A percentile compares a stretch with the other conserved stretches of the same genome.
phyloP scores from a whole-genome alignment of 2,329 filamentous ascomycete genomes.

The Ophiocordyceps camponoti-leonardi region DNA sequence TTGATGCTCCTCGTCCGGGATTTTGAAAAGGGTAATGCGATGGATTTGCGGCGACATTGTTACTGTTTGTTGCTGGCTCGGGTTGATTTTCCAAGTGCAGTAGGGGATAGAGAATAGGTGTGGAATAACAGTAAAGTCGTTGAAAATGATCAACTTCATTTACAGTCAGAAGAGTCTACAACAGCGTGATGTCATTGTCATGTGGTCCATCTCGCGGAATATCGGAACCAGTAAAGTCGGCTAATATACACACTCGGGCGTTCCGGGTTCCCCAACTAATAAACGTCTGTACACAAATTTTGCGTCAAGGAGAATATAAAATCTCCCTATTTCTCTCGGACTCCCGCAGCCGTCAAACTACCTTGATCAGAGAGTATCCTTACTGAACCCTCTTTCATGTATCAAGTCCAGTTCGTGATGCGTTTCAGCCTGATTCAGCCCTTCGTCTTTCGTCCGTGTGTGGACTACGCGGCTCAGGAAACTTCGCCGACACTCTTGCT shows the following conservation, averaged over 20 bases:
- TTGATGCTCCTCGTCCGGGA: constrained; percentile 14
- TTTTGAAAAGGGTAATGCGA: constrained; percentile 21
- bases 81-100: neutral
- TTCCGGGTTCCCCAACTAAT: neutral
- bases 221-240: neutral
- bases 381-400: neutral
- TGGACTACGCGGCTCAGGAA: neutral
- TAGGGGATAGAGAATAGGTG: neutral
- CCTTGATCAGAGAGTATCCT: no score
- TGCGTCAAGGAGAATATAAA: no score
- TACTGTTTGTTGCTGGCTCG: neutral
- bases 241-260: neutral
- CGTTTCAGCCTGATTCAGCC: neutral
- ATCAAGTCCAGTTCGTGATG: neutral
- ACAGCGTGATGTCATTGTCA: neutral
- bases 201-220: neutral
- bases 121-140: neutral
- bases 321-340: no score
- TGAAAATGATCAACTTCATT: neutral
- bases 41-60: constrained; percentile 4
- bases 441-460: neutral
- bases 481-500: neutral
- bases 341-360: no score
- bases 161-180: neutral
- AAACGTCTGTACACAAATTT: no score